These are phyloP conservation scores for Wallacemonas sp. DNA, from an alignment of 208 protist genomes.

Conservation along the genomic window DNA sequence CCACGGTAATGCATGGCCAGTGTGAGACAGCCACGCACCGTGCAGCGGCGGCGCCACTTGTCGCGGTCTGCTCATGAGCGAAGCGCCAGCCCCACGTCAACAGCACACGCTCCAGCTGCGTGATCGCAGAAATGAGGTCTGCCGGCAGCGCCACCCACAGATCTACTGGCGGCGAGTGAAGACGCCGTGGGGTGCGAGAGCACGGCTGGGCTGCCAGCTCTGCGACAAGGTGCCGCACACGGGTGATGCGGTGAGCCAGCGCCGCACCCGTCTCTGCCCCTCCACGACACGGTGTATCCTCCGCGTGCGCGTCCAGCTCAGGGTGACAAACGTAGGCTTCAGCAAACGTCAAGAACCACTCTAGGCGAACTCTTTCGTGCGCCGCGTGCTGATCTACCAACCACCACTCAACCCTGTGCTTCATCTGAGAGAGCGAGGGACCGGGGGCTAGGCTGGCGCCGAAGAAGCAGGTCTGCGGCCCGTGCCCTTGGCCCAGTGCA, in stretches of 20 bases:
- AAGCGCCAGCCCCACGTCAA: conserved; percentile 64
- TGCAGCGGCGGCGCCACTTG: neutral
- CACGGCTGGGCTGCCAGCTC: neutral
- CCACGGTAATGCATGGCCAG: conserved; percentile 55
- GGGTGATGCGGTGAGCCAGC: neutral
- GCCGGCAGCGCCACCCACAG: neutral
- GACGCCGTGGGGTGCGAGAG: neutral
- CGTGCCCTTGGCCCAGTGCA: neutral
- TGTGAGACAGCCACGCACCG: conserved; percentile 28
- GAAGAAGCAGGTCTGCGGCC: neutral
- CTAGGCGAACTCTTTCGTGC: conserved; percentile 73
- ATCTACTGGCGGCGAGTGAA: neutral
- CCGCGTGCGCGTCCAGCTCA: neutral
- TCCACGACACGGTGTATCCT: neutral
- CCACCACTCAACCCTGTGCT: conserved; percentile 23
- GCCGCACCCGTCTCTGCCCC: neutral
- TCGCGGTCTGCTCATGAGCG: neutral
- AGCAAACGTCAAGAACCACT: conserved; percentile 66
- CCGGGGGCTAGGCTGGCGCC: neutral
- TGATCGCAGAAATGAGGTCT: conserved; percentile 18
- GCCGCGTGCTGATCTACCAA: conserved; percentile 77
- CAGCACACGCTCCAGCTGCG: conserved; percentile 35
- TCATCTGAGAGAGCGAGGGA: neutral
- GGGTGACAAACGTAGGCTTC: conserved; percentile 68
- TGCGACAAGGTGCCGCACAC: neutral